Percentiles rank a stretch among this genome's conserved stretches.
Conservation (phyloP, 2,329 filamentous ascomycete species). For the Biscogniauxia marginata region DNA sequence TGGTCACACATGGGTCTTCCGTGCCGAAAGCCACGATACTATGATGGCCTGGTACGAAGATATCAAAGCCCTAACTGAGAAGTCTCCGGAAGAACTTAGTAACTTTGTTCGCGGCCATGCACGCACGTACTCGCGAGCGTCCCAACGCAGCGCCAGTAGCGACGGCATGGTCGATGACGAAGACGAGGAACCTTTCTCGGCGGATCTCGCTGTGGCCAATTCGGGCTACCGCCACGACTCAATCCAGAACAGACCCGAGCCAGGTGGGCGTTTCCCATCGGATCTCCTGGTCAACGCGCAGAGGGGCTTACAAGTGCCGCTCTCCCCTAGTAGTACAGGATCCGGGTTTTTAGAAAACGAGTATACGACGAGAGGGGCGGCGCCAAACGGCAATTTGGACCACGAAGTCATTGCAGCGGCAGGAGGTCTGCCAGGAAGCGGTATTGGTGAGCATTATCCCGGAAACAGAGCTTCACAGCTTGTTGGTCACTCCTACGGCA, state of each 20-base stretch:
- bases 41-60: slow-evolving; percentile 98
- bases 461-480: slow-evolving; percentile 19
- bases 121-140: slow-evolving; percentile 70
- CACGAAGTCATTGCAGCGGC: slow-evolving; percentile 60
- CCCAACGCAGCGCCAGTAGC: slow-evolving; percentile 63
- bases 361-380: slow-evolving; percentile 20
- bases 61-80: slow-evolving; percentile 85
- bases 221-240: slow-evolving; percentile 50
- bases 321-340: slow-evolving; percentile 79
- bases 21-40: slow-evolving; percentile 76
- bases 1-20: slow-evolving; percentile 70
- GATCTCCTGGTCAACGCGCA: slow-evolving; percentile 79
- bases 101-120: slow-evolving; percentile 83
- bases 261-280: slow-evolving; percentile 96
- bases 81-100: slow-evolving; percentile 81
- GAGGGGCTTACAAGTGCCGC: slow-evolving; percentile 76
- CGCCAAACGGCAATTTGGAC: slow-evolving; percentile 38
- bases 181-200: slow-evolving; percentile 63
- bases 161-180: slow-evolving; percentile 78
- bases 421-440: slow-evolving; percentile 51
- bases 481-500: slow-evolving; percentile 42
- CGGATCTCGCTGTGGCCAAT: slow-evolving; percentile 48
- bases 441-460: slow-evolving; percentile 35
- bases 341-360: slow-evolving; percentile 51
- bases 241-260: slow-evolving; percentile 68